Base-by-base conservation (phyloP, 2,329 filamentous ascomycete genomes). In the Talaromyces funiculosus region DNA sequence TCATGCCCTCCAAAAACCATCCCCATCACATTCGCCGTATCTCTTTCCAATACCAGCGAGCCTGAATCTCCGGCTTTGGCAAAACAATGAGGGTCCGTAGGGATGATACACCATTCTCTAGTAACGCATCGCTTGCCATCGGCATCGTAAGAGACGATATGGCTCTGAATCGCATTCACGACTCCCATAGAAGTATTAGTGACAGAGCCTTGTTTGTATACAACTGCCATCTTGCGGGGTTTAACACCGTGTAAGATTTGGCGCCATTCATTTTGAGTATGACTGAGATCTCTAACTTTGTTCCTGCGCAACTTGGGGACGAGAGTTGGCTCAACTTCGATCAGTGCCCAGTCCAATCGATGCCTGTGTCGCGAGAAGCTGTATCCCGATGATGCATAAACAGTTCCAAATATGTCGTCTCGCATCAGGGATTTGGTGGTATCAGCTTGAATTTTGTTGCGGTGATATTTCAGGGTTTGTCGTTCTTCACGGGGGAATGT, bases 311-410 rank as follows among this genome's bases (percentile, higher is more conserved):
- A 4, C 3, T 26, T 54, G 2, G 38, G 24, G 7, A 61, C 14
- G 0, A 31, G 18, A 14, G 24, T 24, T 7, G 33, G n/a, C 5
- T 57, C 14, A 20, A 61, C 56, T 22, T 58, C 38, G 14, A 61
- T 49, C 22, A 61, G 31, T 31, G 60, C 60, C 60, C 60, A 61
- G 31, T 61, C 60, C 0, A 61, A 40, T 18, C 60, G 60, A 35
- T 57, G 60, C 16, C 7, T 10, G 31, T 58, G 54, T 18, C 37
- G 29, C 2, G 47, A 53, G 29, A 61, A 45, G 42, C 47, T 35
- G 40, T 58, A 58, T 16, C 60, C 60, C 9, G 60, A 61, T 6
- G 60, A 51, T n/a, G 60, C 54, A 20, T 53, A 61, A 2, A 58
- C 26, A 0, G 55, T 53, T 3, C 60, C 55, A 16, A 54, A 22